Evolutionary conservation across 106 monocot genomes (phyloP).

Genomic region (Dendrobium nobile): DNA sequence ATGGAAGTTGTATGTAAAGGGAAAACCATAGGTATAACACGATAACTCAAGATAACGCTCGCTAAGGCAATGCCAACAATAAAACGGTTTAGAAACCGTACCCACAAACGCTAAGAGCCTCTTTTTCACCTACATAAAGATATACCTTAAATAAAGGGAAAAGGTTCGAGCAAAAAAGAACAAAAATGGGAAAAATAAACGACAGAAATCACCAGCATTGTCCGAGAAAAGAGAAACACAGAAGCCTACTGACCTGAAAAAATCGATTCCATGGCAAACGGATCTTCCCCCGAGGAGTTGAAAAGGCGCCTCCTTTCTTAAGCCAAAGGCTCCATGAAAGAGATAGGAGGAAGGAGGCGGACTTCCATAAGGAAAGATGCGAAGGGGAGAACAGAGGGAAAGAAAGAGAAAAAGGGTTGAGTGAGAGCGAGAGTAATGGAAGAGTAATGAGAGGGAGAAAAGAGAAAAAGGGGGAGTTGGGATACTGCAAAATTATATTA

Average conservation of each 20-base stretch:
- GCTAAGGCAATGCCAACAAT: neutral
- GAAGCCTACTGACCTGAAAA: conserved; percentile 9
- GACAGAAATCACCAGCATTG: conserved; percentile 9
- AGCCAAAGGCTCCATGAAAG: neutral
- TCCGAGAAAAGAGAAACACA: conserved; percentile 1
- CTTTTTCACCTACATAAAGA: neutral
- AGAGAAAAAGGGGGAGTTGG: neutral
- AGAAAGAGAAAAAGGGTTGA: neutral
- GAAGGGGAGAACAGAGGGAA: neutral
- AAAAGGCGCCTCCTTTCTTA: conserved; percentile 3
- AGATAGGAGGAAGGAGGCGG: neutral
- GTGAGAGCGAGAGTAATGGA: conserved; percentile 4
- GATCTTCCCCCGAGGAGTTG: conserved; percentile 4
- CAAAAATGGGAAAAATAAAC: neutral
- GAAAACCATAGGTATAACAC: neutral
- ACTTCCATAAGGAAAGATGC: neutral
- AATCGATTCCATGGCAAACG: conserved; percentile 3
- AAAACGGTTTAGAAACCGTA: neutral
- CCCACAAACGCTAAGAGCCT: neutral
- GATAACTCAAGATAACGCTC: neutral
- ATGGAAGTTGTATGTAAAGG: neutral
- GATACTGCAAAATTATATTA: neutral
- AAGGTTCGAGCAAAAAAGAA: neutral
- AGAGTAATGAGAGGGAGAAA: conserved; percentile 4
- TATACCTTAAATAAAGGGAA: neutral